Percentiles rank a stretch among this genome's conserved stretches.
Conservation (phyloP, 257 asterid genomes). For the Misopates orontium region DNA sequence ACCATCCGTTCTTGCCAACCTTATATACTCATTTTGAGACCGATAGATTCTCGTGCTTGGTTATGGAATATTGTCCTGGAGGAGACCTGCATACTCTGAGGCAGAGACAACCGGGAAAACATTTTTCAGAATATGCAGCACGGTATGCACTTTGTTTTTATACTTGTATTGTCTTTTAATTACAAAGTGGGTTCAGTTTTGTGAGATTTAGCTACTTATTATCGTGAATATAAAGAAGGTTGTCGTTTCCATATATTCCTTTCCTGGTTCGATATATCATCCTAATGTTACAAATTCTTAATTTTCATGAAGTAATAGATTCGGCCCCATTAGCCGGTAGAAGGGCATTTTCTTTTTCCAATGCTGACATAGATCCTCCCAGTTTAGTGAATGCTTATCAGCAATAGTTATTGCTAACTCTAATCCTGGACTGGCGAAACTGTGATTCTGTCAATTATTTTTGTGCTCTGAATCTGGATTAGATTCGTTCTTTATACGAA, state of each 20-base stretch:
- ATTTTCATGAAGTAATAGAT: neutral
- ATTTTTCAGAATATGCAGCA: constrained; percentile 56
- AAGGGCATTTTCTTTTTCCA: neutral
- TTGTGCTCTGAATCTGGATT: neutral
- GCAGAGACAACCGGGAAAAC: constrained; percentile 60
- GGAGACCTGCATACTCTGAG: constrained; percentile 56
- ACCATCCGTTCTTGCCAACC: constrained; percentile 62
- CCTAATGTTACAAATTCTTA: neutral
- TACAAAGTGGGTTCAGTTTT: neutral
- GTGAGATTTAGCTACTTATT: too few species aligned
- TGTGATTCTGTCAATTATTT: neutral
- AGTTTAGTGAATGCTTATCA: neutral
- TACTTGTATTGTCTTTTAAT: constrained; percentile 1
- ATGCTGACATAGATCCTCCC: neutral
- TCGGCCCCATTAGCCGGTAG: neutral
- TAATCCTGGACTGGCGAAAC: neutral
- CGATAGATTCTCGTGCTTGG: constrained; percentile 51
- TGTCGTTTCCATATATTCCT: neutral
- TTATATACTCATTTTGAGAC: constrained; percentile 59
- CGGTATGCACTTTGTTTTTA: constrained; percentile 31
- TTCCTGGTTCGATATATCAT: neutral
- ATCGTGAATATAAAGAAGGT: neutral
- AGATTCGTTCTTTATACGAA: constrained; percentile 1
- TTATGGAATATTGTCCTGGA: constrained; percentile 63
- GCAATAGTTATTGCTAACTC: neutral